Percentiles rank a stretch among this genome's conserved stretches.
These are phyloP conservation scores for Pleurotus platypus DNA, from an alignment of 768 basidiomycete species.

Conservation along the genomic window DNA sequence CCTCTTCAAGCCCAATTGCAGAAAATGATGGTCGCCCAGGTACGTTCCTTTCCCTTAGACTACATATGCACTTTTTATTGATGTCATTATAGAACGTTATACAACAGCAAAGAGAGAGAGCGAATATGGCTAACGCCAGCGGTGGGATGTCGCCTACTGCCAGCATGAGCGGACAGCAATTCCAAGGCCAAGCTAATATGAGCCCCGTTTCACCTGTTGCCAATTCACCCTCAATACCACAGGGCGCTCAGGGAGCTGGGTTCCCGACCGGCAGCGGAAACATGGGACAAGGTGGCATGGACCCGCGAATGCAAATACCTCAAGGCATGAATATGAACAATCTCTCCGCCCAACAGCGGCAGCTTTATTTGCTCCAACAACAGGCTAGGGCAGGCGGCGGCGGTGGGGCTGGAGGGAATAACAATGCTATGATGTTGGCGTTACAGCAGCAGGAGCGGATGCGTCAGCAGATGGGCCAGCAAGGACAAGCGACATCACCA, in stretches of 20 bases:
- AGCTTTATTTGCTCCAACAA: conserved; percentile 36
- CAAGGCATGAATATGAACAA: conserved; percentile 24
- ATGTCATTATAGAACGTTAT: conserved; percentile 1
- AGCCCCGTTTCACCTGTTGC: conserved; percentile 20
- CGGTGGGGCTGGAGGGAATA: conserved; percentile 13
- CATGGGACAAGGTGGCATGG: conserved; percentile 26
- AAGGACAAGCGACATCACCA: conserved; percentile 40
- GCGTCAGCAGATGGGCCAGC: conserved; percentile 32
- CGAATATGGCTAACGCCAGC: neutral
- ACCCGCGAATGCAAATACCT: conserved; percentile 23
- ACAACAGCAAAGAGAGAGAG: conserved; percentile 21
- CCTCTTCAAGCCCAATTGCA: conserved; percentile 57
- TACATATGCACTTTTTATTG: neutral
- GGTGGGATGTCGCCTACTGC: conserved; percentile 9
- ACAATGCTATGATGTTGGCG: conserved; percentile 18
- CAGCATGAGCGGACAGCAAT: neutral
- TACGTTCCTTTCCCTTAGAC: conserved; percentile 21
- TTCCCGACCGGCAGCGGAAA: conserved; percentile 13
- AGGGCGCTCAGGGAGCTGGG: conserved; percentile 20
- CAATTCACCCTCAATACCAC: conserved; percentile 7
- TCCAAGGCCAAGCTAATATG: conserved; percentile 14
- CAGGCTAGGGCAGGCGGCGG: conserved; percentile 19
- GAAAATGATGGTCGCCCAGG: conserved; percentile 51
- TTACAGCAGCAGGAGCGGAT: conserved; percentile 28
- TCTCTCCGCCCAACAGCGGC: conserved; percentile 39